These are phyloP conservation scores for Gomphus bonarii DNA, from an alignment of 1,284 basidiomycete species.

Conservation along the genomic window DNA sequence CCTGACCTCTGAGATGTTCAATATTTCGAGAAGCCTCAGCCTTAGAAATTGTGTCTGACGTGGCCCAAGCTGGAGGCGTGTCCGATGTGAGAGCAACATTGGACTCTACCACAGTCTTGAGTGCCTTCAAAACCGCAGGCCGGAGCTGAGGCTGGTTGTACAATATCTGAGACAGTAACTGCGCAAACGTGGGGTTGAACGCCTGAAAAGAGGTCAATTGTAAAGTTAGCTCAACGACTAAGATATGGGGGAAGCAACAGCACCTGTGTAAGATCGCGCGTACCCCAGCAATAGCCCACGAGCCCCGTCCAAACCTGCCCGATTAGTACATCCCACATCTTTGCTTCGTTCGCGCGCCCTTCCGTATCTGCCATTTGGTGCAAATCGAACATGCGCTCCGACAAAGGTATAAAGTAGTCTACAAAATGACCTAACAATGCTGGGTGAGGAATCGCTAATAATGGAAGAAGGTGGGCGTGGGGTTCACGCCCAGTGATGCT, in stretches of 20 bases:
- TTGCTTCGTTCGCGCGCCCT: constrained; percentile 73
- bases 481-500: constrained; percentile 53
- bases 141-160: constrained; percentile 85
- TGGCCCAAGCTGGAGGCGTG: constrained; percentile 19
- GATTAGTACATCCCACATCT: constrained; percentile 89
- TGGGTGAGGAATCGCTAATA: constrained; percentile 77
- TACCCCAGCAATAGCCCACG: constrained; percentile 68
- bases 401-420: constrained; percentile 85
- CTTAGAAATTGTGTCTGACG: constrained; percentile 30
- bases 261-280: constrained; percentile 48
- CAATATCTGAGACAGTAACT: constrained; percentile 84
- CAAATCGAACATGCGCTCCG: constrained; percentile 86
- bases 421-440: constrained; percentile 81
- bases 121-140: constrained; percentile 70
- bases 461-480: constrained; percentile 86
- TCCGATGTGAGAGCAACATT: constrained; percentile 39
- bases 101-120: constrained; percentile 75
- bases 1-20: constrained; percentile 65
- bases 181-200: constrained; percentile 66
- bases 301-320: constrained; percentile 92
- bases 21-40: constrained; percentile 63
- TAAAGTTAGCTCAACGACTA: neutral
- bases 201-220: constrained; percentile 32
- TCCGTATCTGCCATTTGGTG: constrained; percentile 68
- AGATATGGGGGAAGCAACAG: constrained; percentile 7